Conservation (phyloP, 2,329 filamentous ascomycete species). For the Monosporascus sp. region DNA sequence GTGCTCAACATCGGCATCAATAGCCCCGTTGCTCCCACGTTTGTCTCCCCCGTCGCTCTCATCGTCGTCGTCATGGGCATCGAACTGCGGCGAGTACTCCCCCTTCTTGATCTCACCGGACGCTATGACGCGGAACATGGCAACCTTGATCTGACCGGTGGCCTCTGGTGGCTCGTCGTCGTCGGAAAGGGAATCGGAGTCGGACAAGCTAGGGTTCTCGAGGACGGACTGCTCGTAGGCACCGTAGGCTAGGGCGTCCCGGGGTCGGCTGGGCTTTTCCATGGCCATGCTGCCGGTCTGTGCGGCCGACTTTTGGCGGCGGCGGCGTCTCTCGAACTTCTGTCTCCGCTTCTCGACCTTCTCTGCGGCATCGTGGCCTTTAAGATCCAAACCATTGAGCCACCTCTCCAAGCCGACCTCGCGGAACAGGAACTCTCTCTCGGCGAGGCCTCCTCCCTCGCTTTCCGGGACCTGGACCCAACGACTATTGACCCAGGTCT, state of each 20-base stretch:
- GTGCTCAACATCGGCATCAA: constrained; percentile 85
- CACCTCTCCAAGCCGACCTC: constrained; percentile 94
- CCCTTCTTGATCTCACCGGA: constrained; percentile 97
- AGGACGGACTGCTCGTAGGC: constrained; percentile 69
- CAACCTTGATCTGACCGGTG: constrained; percentile 95
- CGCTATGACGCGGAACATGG: constrained; percentile 89
- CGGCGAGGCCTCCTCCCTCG: constrained; percentile 89
- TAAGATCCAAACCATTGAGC: constrained; percentile 93
- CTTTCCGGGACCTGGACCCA: constrained; percentile 93
- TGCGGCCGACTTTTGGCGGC: constrained; percentile 50
- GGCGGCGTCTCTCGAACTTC: constrained; percentile 67
- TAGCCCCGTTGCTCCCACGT: constrained; percentile 50
- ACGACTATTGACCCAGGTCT: constrained; percentile 97
- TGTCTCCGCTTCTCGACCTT: constrained; percentile 84
- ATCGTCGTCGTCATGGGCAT: constrained; percentile 92
- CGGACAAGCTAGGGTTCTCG: constrained; percentile 66
- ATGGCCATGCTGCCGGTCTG: constrained; percentile 33
- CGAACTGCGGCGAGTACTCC: constrained; percentile 96
- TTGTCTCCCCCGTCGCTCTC: constrained; percentile 48
- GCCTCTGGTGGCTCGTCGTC: constrained; percentile 89
- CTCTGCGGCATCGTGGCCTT: constrained; percentile 84
- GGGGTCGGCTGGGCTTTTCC: constrained; percentile 37
- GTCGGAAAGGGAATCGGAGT: constrained; percentile 64
- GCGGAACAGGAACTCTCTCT: constrained; percentile 94
- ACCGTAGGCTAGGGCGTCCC: constrained; percentile 72